Evolutionary conservation across 495 filamentous ascomycete genomes (phyloP).

Genomic region (Trichoderma erinaceum): DNA sequence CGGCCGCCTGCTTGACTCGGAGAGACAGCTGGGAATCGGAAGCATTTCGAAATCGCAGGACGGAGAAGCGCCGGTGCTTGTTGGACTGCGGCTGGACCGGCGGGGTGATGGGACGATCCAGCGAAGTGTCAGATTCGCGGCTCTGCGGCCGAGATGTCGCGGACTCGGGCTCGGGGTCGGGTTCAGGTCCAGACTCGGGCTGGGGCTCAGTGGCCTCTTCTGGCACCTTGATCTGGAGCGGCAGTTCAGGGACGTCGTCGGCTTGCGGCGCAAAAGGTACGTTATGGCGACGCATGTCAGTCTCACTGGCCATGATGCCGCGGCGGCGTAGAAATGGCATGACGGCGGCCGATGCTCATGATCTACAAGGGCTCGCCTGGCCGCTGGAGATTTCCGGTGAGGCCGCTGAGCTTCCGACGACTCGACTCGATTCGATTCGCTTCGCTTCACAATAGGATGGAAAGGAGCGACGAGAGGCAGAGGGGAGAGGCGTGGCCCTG

Average conservation of each 20-base stretch:
- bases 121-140: neutral
- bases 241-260: constrained; percentile 23
- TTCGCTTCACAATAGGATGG: neutral
- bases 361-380: neutral
- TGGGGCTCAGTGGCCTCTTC: constrained; percentile 24
- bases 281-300: constrained; percentile 40
- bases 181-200: no score
- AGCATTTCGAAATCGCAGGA: constrained; percentile 86
- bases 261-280: neutral
- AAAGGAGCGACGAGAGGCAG: neutral
- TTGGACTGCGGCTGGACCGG: constrained; percentile 42
- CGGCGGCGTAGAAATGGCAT: constrained; percentile 49
- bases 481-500: neutral
- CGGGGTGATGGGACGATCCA: constrained; percentile 29
- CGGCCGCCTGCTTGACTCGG: constrained; percentile 67
- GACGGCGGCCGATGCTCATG: constrained; percentile 17
- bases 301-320: constrained; percentile 44
- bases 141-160: constrained; percentile 20
- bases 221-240: constrained; percentile 21
- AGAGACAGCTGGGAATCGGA: constrained; percentile 85
- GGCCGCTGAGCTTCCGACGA: neutral
- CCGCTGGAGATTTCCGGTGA: neutral
- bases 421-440: neutral
- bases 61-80: constrained; percentile 70
- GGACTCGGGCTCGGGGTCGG: no score